phyloP scores from a whole-genome alignment of 1,284 basidiomycete species.

The Malassezia slooffiae region DNA sequence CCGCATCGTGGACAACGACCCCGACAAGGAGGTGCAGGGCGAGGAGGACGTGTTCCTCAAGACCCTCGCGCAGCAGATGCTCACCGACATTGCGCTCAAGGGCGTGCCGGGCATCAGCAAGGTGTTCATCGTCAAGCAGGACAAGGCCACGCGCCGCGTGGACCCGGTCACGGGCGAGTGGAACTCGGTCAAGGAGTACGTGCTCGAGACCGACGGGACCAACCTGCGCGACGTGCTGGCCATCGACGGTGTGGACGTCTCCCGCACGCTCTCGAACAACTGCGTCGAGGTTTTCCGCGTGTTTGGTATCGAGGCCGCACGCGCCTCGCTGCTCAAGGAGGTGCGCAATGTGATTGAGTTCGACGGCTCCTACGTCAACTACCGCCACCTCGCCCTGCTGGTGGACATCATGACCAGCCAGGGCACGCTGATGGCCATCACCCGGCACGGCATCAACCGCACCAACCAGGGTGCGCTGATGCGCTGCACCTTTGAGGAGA shows the following conservation, averaged over 20 bases:
- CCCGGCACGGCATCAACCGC: constrained; percentile 96
- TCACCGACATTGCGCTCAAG: constrained; percentile 81
- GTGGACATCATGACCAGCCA: constrained; percentile 98
- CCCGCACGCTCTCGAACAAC: constrained; percentile 88
- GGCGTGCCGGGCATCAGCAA: constrained; percentile 83
- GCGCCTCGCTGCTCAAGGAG: constrained; percentile 84
- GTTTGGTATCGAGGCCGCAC: constrained; percentile 95
- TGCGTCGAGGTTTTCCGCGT: constrained; percentile 91
- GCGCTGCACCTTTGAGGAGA: constrained; percentile 98
- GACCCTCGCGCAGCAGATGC: constrained; percentile 87
- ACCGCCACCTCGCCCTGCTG: constrained; percentile 85
- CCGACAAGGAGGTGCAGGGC: constrained; percentile 80
- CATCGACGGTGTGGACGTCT: constrained; percentile 85
- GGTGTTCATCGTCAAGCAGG: constrained; percentile 85
- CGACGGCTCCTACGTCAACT: constrained; percentile 99
- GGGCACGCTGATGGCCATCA: constrained; percentile 93
- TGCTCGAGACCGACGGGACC: constrained; percentile 83
- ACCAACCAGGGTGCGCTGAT: constrained; percentile 67
- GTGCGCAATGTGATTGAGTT: constrained; percentile 78
- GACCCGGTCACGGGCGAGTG: constrained; percentile 39
- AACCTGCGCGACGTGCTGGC: constrained; percentile 59
- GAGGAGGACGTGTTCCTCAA: constrained; percentile 96
- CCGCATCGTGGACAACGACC: constrained; percentile 70
- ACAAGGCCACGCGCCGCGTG: constrained; percentile 54
- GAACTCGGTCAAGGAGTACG: constrained; percentile 61